Percentiles rank a stretch among this genome's conserved stretches.
phyloP scores from a whole-genome alignment of 345 rosid genomes.

The Brassica rapa region DNA sequence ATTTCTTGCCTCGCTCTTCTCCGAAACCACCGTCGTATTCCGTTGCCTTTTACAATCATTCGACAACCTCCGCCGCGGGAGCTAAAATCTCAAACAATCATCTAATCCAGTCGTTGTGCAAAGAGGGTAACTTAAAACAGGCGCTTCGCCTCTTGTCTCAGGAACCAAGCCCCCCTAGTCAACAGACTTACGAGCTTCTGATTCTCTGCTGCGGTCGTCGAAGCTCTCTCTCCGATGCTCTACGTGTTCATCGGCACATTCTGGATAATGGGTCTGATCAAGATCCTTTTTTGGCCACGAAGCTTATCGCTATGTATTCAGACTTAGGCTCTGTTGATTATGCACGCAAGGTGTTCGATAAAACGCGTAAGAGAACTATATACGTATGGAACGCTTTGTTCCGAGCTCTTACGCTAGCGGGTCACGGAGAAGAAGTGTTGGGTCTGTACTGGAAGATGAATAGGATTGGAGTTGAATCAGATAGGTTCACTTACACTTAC shows the following conservation, averaged over 20 bases:
- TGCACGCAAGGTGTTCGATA: slow-evolving; percentile 84
- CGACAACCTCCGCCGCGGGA: slow-evolving; percentile 34
- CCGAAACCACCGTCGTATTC: slow-evolving; percentile 41
- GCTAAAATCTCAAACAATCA: slow-evolving; percentile 45
- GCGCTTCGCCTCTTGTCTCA: slow-evolving; percentile 67
- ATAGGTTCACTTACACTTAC: slow-evolving; percentile 84
- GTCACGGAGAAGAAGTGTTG: slow-evolving; percentile 77
- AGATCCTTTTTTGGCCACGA: slow-evolving; percentile 92
- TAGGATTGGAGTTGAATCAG: slow-evolving; percentile 52
- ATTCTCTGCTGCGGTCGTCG: slow-evolving; percentile 65
- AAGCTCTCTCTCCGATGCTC: slow-evolving; percentile 61
- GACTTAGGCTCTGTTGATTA: slow-evolving; percentile 52
- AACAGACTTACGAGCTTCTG: slow-evolving; percentile 81
- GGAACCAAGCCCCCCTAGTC: slow-evolving; percentile 70
- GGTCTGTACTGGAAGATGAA: slow-evolving; percentile 69
- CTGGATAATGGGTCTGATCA: slow-evolving; percentile 71
- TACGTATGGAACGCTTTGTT: slow-evolving; percentile 88
- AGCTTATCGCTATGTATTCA: slow-evolving; percentile 72
- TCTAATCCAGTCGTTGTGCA: slow-evolving; percentile 65
- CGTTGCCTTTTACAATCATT: slow-evolving; percentile 44
- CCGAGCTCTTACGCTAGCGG: slow-evolving; percentile 72
- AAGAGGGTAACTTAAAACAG: slow-evolving; percentile 66
- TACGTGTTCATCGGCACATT: slow-evolving; percentile 63
- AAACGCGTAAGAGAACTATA: slow-evolving; percentile 69
- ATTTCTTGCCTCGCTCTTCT: slow-evolving; percentile 39